Conservation (phyloP, 1,139 yeast genomes). For the Scheffersomyces stambukii region DNA sequence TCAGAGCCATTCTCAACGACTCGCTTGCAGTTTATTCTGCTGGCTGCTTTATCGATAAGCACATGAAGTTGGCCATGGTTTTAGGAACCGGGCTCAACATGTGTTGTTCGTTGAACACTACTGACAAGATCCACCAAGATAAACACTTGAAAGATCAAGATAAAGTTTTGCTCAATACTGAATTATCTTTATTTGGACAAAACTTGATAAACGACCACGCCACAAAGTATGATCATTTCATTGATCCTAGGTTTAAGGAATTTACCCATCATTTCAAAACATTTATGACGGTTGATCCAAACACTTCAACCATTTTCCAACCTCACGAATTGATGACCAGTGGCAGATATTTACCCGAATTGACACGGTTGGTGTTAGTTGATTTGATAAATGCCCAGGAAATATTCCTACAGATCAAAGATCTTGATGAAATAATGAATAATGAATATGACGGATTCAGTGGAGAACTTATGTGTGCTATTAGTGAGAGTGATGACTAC, state of each 20-base stretch:
- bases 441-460: constrained; percentile 33
- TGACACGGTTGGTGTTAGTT: constrained; percentile 38
- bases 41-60: constrained; percentile 35
- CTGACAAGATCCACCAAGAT: constrained; percentile 15
- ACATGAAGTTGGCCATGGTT: constrained; percentile 39
- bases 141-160: constrained; percentile 21
- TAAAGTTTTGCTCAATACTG: constrained; percentile 33
- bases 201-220: constrained; percentile 24
- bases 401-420: constrained; percentile 21
- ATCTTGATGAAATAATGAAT: constrained; percentile 6
- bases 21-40: constrained; percentile 47
- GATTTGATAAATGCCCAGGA: constrained; percentile 29
- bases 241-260: constrained; percentile 32
- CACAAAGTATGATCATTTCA: constrained; percentile 32
- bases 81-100: constrained; percentile 45
- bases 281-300: constrained; percentile 30
- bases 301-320: constrained; percentile 38
- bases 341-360: constrained; percentile 55
- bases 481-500: constrained; percentile 28
- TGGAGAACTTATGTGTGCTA: constrained; percentile 36
- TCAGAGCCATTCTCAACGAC: constrained; percentile 38
- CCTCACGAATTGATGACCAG: constrained; percentile 53
- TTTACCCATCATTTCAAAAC: constrained; percentile 21
- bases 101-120: constrained; percentile 33
- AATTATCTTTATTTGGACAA: constrained; percentile 40